Evolutionary conservation across 2,329 filamentous ascomycete species (phyloP).

Genomic region (Beauveria caledonica): DNA sequence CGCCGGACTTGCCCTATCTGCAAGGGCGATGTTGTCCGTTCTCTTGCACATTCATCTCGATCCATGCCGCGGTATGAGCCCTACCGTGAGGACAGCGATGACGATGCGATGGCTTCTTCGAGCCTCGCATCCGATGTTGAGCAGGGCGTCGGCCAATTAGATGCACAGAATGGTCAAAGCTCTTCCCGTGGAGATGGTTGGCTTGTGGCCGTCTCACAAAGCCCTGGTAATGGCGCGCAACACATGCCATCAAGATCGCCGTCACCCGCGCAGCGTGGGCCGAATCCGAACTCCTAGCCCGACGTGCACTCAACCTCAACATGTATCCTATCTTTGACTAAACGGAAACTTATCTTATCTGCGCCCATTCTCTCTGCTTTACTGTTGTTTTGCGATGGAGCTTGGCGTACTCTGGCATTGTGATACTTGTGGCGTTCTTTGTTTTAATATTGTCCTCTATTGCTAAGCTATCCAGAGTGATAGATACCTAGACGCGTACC

Average conservation of each 20-base stretch:
- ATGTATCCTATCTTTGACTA: not conserved
- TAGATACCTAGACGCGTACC: not conserved
- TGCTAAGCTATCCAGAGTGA: not conserved
- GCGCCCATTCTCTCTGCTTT: not conserved
- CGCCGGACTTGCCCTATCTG: slow-evolving; percentile 97
- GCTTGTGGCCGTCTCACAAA: slow-evolving; percentile 6
- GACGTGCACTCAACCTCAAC: not conserved
- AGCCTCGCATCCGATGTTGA: slow-evolving; percentile 34
- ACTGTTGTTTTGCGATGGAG: slow-evolving; percentile 3
- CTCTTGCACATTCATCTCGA: slow-evolving; percentile 46
- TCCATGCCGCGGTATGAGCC: slow-evolving; percentile 46
- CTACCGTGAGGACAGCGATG: slow-evolving; percentile 45
- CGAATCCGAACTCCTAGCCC: not conserved
- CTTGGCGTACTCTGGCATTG: slow-evolving; percentile 2
- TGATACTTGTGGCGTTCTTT: not conserved
- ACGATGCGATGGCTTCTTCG: slow-evolving; percentile 31
- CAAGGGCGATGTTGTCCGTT: slow-evolving; percentile 88
- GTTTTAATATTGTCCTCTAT: not conserved
- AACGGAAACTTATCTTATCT: not conserved
- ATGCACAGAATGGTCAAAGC: slow-evolving; percentile 16
- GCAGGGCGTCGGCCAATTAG: slow-evolving; percentile 26
- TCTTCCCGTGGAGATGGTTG: not conserved
- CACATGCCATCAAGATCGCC: slow-evolving; percentile 7
- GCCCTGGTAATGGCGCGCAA: not conserved
- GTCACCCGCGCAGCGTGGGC: not conserved